Evolutionary conservation across 495 filamentous ascomycete genomes (phyloP).

Genomic region (Parathielavia hyrcaniae): DNA sequence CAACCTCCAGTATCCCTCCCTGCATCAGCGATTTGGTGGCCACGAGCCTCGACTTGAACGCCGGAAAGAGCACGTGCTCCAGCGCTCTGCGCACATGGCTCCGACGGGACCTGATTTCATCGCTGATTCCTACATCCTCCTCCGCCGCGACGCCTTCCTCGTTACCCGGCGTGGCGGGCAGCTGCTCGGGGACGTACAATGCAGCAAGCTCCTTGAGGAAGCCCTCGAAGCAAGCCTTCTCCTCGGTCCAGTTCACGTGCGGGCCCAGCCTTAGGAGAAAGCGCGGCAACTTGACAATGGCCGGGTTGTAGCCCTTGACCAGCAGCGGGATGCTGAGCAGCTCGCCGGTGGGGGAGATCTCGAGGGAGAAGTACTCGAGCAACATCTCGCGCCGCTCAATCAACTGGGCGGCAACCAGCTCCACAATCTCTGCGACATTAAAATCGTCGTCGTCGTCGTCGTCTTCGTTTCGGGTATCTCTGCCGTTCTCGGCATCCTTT

Average conservation of each 20-base stretch:
- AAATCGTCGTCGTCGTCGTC: constrained; percentile 42
- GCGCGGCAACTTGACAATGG: constrained; percentile 75
- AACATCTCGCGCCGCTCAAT: constrained; percentile 79
- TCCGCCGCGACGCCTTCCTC: constrained; percentile 19
- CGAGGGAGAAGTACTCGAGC: constrained; percentile 82
- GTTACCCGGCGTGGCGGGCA: constrained; percentile 51
- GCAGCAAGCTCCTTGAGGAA: constrained; percentile 83
- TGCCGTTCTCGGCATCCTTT: constrained; percentile 29
- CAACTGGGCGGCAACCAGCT: constrained; percentile 53
- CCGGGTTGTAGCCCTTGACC: constrained; percentile 81
- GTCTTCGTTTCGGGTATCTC: constrained; percentile 10
- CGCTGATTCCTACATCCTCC: constrained; percentile 6
- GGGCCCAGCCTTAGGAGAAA: constrained; percentile 88
- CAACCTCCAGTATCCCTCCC: constrained; percentile 74
- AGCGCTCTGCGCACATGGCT: constrained; percentile 55
- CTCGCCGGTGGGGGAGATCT: constrained; percentile 72
- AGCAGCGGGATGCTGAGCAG: constrained; percentile 75
- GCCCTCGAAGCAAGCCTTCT: constrained; percentile 78
- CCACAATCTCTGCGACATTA: constrained; percentile 60
- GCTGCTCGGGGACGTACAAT: constrained; percentile 84
- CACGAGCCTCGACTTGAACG: constrained; percentile 74
- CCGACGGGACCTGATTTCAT: constrained; percentile 49
- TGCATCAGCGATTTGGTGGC: constrained; percentile 73
- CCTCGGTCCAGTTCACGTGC: constrained; percentile 76
- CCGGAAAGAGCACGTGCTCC: constrained; percentile 72